phyloP scores from a whole-genome alignment of 805 yeast genomes.

The Barnettozyma californica region DNA sequence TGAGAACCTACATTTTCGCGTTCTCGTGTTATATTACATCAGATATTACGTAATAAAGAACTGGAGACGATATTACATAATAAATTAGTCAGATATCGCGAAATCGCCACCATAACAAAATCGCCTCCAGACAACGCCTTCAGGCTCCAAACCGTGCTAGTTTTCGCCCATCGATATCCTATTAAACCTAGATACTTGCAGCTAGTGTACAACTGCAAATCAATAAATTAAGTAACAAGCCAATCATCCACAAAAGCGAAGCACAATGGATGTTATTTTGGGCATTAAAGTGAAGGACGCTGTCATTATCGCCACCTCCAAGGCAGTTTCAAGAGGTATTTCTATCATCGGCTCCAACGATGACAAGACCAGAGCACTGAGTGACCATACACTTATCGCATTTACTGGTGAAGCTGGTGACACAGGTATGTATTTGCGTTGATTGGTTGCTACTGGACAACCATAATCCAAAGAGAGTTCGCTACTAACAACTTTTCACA shows the following conservation, averaged over 20 bases:
- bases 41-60: too few species aligned
- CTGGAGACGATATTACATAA: too few species aligned
- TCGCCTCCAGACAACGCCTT: conserved; percentile 1
- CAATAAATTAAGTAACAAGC: too few species aligned
- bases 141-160: neutral
- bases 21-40: neutral
- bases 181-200: neutral
- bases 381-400: conserved; percentile 76
- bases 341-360: conserved; percentile 73
- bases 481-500: conserved; percentile 11
- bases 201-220: neutral
- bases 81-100: neutral
- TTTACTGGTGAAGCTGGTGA: conserved; percentile 96
- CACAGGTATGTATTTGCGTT: conserved; percentile 38
- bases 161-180: neutral
- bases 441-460: neutral
- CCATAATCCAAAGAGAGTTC: neutral
- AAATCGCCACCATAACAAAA: neutral
- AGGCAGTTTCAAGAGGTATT: conserved; percentile 88
- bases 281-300: conserved; percentile 80
- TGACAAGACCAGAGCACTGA: conserved; percentile 72
- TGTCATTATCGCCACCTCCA: conserved; percentile 89
- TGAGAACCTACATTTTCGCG: neutral
- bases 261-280: conserved; percentile 77
- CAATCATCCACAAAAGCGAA: neutral